Evolutionary conservation across 75 land plant species (phyloP).

Genomic region (Cupressus sempervirens): DNA sequence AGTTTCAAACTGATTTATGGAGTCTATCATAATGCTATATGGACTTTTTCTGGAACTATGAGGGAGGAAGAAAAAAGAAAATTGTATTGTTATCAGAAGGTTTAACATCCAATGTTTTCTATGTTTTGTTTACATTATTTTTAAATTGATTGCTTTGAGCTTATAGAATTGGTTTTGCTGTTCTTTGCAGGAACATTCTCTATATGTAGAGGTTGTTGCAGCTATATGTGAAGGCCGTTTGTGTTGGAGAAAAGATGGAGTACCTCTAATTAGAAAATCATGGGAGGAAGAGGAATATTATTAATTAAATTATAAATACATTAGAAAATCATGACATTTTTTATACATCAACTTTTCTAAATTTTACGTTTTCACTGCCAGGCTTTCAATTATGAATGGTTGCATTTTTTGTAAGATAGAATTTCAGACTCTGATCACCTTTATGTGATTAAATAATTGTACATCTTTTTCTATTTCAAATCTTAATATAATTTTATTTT

Average conservation of each 20-base stretch:
- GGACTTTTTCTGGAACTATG: too few relatives aligned
- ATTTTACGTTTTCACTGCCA: background rate
- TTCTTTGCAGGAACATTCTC: constrained; percentile 60
- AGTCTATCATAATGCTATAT: too few relatives aligned
- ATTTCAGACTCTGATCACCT: background rate
- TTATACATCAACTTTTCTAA: background rate
- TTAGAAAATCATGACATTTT: background rate
- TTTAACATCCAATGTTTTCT: background rate
- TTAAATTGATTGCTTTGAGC: background rate
- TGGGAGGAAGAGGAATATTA: constrained; percentile 39
- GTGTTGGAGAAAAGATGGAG: constrained; percentile 85
- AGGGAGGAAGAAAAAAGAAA: too few relatives aligned
- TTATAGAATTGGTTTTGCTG: background rate
- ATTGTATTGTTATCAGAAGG: background rate
- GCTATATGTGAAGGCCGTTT: constrained; percentile 85
- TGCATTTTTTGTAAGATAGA: background rate
- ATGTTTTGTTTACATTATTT: background rate
- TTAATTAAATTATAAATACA: constrained; percentile 3
- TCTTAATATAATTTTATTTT: background rate
- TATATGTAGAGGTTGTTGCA: constrained; percentile 70
- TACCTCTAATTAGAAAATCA: constrained; percentile 69
- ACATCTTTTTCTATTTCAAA: too few relatives aligned
- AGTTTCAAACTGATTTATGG: too few relatives aligned
- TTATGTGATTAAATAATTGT: background rate
- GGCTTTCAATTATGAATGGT: background rate